A percentile compares a stretch with the other conserved stretches of the same genome.
These are phyloP conservation scores for Solanum bulbocastanum DNA, from an alignment of 257 asterid species.

Conservation along the genomic window DNA sequence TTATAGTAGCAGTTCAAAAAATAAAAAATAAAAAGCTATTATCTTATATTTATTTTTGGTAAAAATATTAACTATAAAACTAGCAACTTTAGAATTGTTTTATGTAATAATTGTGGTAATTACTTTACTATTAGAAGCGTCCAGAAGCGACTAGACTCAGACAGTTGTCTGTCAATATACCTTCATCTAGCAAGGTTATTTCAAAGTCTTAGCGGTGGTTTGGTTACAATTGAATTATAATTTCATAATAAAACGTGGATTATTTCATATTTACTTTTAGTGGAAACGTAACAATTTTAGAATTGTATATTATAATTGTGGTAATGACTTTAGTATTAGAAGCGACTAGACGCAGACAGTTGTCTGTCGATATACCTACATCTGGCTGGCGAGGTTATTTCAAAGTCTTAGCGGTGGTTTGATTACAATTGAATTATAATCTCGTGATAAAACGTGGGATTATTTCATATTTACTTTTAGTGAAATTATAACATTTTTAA, in stretches of 20 bases:
- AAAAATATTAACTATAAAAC: not conserved
- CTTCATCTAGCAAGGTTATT: not conserved
- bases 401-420: not conserved
- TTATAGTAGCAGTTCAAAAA: too few relatives aligned
- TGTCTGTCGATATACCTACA: not conserved
- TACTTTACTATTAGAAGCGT: not conserved
- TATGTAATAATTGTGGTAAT: too few relatives aligned
- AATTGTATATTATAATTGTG: not conserved
- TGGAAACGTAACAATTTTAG: not conserved
- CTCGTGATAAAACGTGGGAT: not conserved
- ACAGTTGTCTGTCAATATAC: not conserved
- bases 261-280: not conserved
- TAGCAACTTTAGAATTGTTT: not conserved
- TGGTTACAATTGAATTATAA: not conserved
- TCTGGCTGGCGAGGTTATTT: not conserved
- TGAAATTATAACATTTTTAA: not conserved
- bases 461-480: too few relatives aligned
- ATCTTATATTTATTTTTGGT: too few relatives aligned
- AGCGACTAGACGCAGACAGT: rapidly evolving
- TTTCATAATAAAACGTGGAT: not conserved
- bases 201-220: not conserved
- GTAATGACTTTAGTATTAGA: not conserved
- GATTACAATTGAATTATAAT: not conserved
- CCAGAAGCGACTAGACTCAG: not conserved
- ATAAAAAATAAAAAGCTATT: too few relatives aligned